A percentile compares a stretch with the other conserved stretches of the same genome.
Evolutionary conservation across 2,329 filamentous ascomycete species (phyloP).

Genomic region (Elsinoe ampelina): DNA sequence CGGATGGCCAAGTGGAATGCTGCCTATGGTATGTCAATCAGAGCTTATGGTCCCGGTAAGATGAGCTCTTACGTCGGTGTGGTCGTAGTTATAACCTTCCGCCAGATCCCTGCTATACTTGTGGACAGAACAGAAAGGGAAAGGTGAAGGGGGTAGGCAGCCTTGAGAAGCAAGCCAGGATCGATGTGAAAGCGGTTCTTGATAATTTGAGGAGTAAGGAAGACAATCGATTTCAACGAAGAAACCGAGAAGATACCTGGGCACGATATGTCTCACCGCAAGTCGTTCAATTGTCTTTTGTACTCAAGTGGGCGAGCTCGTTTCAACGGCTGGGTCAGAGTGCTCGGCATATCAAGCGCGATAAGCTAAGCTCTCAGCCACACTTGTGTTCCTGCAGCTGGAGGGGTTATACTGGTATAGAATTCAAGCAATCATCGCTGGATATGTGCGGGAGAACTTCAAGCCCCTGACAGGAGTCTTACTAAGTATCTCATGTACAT

Average conservation of each 20-base stretch:
- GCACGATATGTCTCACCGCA: constrained; percentile 11
- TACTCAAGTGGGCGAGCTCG: constrained; percentile 8
- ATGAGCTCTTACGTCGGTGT: too few relatives aligned
- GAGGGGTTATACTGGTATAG: neutral
- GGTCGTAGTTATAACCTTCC: too few relatives aligned
- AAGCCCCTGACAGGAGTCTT: too few relatives aligned
- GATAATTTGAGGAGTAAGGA: neutral
- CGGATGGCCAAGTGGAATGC: too few relatives aligned
- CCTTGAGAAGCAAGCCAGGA: neutral
- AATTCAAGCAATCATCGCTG: too few relatives aligned
- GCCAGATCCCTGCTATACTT: too few relatives aligned
- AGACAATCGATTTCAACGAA: neutral
- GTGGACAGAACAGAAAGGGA: too few relatives aligned
- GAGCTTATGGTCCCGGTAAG: too few relatives aligned
- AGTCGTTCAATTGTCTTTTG: constrained; percentile 13
- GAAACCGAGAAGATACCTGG: neutral
- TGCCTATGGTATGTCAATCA: too few relatives aligned
- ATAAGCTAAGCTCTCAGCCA: constrained; percentile 11
- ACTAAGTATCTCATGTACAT: too few relatives aligned
- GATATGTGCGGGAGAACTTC: too few relatives aligned
- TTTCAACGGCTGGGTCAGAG: constrained; percentile 8
- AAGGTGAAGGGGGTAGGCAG: neutral
- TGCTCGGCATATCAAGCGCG: constrained; percentile 9
- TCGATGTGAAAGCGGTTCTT: neutral
- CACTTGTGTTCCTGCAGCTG: neutral